Evolutionary conservation across 768 basidiomycete species (phyloP).

Genomic region (Pilatotrama ljubarskyi): DNA sequence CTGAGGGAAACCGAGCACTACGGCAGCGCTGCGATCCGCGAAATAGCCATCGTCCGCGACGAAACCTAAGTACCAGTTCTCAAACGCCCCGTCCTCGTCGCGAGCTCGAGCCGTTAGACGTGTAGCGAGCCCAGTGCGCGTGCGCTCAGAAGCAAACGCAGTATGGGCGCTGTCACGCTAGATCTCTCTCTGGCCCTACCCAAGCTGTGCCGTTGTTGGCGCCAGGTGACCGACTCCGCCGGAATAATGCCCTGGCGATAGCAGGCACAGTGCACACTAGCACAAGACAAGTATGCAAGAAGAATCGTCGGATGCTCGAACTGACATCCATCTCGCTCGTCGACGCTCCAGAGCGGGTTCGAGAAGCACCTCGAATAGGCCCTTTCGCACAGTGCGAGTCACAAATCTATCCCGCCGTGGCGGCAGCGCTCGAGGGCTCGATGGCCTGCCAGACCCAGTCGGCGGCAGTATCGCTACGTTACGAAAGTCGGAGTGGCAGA

Average conservation of each 20-base stretch:
- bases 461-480: background rate
- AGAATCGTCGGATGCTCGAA: background rate
- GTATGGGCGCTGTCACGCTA: conserved; percentile 2
- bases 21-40: background rate
- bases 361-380: conserved; percentile 7
- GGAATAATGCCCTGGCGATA: background rate
- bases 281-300: background rate
- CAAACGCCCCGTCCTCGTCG: background rate
- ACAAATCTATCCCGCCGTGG: background rate
- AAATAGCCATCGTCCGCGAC: conserved; percentile 6
- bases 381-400: conserved; percentile 1
- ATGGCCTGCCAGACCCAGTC: background rate
- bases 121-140: background rate
- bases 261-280: conserved; percentile 1
- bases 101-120: background rate
- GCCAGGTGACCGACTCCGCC: background rate
- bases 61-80: background rate
- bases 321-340: background rate
- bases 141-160: background rate
- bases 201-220: conserved; percentile 6
- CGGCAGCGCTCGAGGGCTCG: background rate
- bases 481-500: conserved; percentile 2
- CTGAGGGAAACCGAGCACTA: background rate
- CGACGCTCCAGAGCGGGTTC: background rate
- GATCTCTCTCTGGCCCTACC: background rate